phyloP scores from a whole-genome alignment of 441 rosid genomes.

The Pelargonium fulgidum region DNA sequence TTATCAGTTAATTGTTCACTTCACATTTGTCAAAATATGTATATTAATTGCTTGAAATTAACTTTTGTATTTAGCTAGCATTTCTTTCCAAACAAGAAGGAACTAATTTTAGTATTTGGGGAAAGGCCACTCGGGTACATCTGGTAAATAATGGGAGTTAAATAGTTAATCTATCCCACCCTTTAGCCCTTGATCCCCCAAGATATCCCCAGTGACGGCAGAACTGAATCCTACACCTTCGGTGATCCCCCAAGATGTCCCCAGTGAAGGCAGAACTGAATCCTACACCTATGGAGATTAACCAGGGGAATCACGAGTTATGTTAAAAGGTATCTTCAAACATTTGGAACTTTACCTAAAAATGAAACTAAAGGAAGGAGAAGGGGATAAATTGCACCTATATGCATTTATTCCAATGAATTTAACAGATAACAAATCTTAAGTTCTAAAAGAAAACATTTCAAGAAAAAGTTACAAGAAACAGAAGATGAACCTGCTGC shows the following conservation, averaged over 20 bases:
- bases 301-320: background rate
- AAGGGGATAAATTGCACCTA: background rate
- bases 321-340: background rate
- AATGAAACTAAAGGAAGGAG: background rate
- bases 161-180: too few species aligned
- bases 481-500: constrained; percentile 58
- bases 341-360: background rate
- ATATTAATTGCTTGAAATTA: too few species aligned
- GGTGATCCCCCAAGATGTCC: background rate
- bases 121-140: too few species aligned
- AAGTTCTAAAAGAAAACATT: background rate
- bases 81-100: too few species aligned
- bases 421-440: background rate
- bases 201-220: too few species aligned
- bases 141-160: too few species aligned
- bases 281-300: background rate
- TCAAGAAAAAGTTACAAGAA: background rate
- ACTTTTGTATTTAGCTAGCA: too few species aligned
- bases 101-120: too few species aligned
- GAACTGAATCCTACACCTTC: background rate
- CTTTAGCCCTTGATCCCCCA: too few species aligned
- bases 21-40: too few species aligned
- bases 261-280: too few species aligned
- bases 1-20: too few species aligned
- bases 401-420: background rate